Evolutionary conservation across 345 rosid genomes (phyloP).

Genomic region (Fremontodendron californicum): DNA sequence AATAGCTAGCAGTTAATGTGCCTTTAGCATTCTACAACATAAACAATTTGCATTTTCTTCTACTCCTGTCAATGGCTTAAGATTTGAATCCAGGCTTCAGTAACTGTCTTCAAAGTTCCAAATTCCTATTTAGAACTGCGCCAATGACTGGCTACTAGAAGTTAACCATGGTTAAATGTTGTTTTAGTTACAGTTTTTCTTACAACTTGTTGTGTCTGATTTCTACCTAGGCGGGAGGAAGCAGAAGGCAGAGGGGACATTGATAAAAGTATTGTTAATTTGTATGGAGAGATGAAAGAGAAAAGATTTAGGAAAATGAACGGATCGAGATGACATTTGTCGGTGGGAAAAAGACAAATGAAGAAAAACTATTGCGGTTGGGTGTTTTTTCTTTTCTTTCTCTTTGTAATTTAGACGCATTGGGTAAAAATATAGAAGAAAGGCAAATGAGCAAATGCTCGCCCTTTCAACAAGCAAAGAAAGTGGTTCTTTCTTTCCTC

Average conservation of each 20-base stretch:
- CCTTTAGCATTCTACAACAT: background rate
- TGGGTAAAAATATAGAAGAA: background rate
- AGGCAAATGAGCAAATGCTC: background rate
- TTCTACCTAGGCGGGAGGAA: background rate
- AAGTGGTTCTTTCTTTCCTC: background rate
- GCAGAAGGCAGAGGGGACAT: background rate
- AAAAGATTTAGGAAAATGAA: too few species aligned
- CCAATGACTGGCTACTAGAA: background rate
- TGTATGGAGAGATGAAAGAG: too few species aligned
- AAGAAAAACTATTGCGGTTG: too few species aligned
- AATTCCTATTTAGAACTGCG: background rate
- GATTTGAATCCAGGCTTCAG: background rate
- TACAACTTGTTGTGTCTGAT: background rate
- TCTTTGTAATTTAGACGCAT: too few species aligned
- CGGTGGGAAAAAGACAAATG: too few species aligned
- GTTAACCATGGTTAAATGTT: background rate
- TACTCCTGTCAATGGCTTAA: background rate
- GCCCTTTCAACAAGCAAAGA: background rate
- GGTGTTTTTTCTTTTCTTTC: too few species aligned
- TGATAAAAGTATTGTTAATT: too few species aligned
- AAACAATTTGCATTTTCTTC: background rate
- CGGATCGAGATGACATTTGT: too few species aligned
- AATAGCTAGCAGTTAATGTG: background rate
- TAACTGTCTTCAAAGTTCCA: background rate
- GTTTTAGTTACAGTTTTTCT: background rate